A percentile compares a stretch with the other conserved stretches of the same genome.
Evolutionary conservation across 805 yeast genomes (phyloP).

Genomic region (Cyberlindnera maclurae): DNA sequence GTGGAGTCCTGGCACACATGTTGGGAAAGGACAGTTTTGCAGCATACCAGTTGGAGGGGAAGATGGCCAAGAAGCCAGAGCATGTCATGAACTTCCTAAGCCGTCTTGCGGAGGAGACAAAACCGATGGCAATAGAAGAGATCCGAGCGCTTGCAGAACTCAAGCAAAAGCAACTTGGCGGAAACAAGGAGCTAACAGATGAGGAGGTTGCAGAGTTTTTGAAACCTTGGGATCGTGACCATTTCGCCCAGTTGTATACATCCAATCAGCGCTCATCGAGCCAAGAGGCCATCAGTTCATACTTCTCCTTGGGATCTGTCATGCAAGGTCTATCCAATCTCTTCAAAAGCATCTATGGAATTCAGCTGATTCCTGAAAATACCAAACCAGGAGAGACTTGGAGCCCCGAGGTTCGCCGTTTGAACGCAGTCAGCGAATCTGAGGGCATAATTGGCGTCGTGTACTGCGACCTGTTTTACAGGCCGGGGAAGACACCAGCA

Average conservation of each 20-base stretch:
- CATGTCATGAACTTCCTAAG: conserved; percentile 66
- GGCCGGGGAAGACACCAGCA: conserved; percentile 66
- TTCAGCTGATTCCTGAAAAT: conserved; percentile 60
- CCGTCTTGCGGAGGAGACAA: conserved; percentile 46
- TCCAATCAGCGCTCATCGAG: conserved; percentile 28
- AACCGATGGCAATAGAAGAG: conserved; percentile 53
- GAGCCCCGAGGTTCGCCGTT: conserved; percentile 77
- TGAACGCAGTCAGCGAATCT: conserved; percentile 62
- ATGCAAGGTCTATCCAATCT: conserved; percentile 74
- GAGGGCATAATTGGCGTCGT: conserved; percentile 69
- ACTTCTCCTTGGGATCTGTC: conserved; percentile 80
- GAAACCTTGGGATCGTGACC: conserved; percentile 93
- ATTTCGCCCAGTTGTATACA: conserved; percentile 32
- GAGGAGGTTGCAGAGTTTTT: conserved; percentile 40
- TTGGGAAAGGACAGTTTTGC: conserved; percentile 67
- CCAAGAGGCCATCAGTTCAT: conserved; percentile 49
- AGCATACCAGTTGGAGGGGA: conserved; percentile 77
- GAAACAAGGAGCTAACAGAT: conserved; percentile 22
- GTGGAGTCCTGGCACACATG: conserved; percentile 66
- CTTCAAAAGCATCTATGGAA: conserved; percentile 67
- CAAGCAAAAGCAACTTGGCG: conserved; percentile 26
- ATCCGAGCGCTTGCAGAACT: conserved; percentile 38
- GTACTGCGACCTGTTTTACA: conserved; percentile 80
- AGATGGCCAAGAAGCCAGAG: conserved; percentile 80
- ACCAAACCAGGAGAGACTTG: conserved; percentile 74